Evolutionary conservation across 345 rosid species (phyloP).

Genomic region (Sisymbrium irio): DNA sequence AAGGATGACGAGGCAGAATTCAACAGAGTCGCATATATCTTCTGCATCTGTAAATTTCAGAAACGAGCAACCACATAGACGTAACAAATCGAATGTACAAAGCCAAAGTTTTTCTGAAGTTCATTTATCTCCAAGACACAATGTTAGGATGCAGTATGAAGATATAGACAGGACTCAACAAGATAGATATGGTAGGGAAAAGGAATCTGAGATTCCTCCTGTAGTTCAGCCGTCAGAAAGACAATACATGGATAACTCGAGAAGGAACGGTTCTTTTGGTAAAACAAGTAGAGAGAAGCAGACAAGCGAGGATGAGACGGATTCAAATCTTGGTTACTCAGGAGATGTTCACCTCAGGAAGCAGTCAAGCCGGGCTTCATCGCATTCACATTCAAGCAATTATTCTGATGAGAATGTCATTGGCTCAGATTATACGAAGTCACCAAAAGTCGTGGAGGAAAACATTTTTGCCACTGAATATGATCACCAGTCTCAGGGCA

Average conservation of each 20-base stretch:
- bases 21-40: constrained; percentile 21
- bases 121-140: constrained; percentile 11
- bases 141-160: constrained; percentile 24
- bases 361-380: constrained; percentile 46
- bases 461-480: constrained; percentile 45
- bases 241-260: constrained; percentile 42
- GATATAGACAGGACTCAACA: constrained; percentile 21
- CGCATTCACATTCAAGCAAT: constrained; percentile 44
- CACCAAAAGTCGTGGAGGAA: constrained; percentile 35
- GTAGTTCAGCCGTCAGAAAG: constrained; percentile 25
- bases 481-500: constrained; percentile 41
- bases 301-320: constrained; percentile 10
- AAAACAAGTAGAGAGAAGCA: constrained; percentile 26
- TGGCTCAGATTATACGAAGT: constrained; percentile 34
- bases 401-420: constrained; percentile 37
- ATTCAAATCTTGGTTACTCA: constrained; percentile 30
- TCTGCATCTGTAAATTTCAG: constrained; percentile 16
- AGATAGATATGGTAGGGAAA: constrained; percentile 14
- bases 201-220: constrained; percentile 9
- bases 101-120: constrained; percentile 10
- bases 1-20: constrained; percentile 33
- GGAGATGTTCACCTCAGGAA: constrained; percentile 36
- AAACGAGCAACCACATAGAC: constrained; percentile 24
- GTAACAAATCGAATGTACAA: constrained; percentile 26
- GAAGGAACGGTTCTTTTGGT: constrained; percentile 31